Evolutionary conservation across 768 basidiomycete species (phyloP).

Genomic region (Tulasnella sp.): DNA sequence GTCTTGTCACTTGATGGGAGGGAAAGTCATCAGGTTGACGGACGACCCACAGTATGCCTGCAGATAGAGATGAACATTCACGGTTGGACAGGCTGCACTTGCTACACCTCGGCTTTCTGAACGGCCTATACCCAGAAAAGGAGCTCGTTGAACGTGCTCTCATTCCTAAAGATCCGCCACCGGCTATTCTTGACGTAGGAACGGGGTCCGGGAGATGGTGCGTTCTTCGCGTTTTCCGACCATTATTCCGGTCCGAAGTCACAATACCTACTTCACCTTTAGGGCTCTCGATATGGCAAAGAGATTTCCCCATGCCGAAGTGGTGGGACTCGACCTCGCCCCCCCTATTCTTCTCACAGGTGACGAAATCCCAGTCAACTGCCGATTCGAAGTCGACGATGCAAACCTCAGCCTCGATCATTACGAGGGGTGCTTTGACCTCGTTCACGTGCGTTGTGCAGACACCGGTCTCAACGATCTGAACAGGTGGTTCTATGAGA

Average conservation of each 20-base stretch:
- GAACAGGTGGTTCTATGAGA: too few species aligned
- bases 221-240: too few species aligned
- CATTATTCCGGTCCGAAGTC: background rate
- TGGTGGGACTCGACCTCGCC: conserved; percentile 19
- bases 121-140: background rate
- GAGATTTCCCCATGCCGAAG: conserved; percentile 19
- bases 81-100: background rate
- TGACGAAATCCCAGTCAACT: background rate
- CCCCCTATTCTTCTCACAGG: background rate
- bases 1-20: too few species aligned
- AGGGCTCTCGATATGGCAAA: conserved; percentile 20
- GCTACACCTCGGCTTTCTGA: background rate
- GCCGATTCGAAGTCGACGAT: conserved; percentile 13
- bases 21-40: background rate
- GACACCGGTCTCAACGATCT: too few species aligned
- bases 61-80: background rate
- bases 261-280: too few species aligned
- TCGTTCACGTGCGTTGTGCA: conserved; percentile 2
- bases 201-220: background rate
- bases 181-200: background rate
- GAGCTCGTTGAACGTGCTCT: background rate
- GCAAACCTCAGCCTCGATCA: conserved; percentile 6
- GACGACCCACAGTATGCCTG: too few species aligned
- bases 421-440: background rate
- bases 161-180: background rate